Conservation (phyloP, 2,329 filamentous ascomycete genomes). For the Clarireedia paspali region DNA sequence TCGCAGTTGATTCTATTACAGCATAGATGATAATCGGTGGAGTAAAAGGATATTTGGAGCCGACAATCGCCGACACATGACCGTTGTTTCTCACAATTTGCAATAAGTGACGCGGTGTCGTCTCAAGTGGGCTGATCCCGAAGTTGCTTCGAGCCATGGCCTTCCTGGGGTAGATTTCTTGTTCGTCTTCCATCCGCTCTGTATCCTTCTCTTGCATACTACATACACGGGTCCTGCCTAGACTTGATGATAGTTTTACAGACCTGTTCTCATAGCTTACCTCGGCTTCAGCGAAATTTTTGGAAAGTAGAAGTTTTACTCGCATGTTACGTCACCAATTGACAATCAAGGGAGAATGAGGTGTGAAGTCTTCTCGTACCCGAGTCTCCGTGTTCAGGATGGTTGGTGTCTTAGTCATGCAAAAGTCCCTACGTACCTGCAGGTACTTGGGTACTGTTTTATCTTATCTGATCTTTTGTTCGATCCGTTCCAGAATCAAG, state of each 20-base stretch:
- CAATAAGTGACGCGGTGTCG: background rate
- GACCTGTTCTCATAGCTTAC: background rate
- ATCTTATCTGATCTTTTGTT: slow-evolving; percentile 10
- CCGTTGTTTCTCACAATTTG: background rate
- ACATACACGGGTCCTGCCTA: background rate
- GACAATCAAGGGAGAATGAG: background rate
- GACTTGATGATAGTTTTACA: background rate
- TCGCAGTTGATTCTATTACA: background rate
- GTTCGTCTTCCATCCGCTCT: background rate
- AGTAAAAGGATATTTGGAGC: background rate
- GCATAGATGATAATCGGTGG: background rate
- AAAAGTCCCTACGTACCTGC: background rate
- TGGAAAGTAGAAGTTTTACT: background rate
- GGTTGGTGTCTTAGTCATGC: background rate
- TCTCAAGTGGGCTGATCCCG: too few species aligned
- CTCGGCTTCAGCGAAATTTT: background rate
- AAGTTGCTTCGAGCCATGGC: too few species aligned
- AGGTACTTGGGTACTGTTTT: background rate
- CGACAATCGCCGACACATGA: background rate
- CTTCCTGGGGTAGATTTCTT: too few species aligned
- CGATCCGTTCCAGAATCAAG: background rate
- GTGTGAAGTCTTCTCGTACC: background rate
- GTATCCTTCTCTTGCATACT: background rate
- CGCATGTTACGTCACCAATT: background rate
- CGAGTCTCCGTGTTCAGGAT: background rate